Base-by-base conservation (phyloP, 1,139 yeast genomes). In the Pneumocystis canis region DNA sequence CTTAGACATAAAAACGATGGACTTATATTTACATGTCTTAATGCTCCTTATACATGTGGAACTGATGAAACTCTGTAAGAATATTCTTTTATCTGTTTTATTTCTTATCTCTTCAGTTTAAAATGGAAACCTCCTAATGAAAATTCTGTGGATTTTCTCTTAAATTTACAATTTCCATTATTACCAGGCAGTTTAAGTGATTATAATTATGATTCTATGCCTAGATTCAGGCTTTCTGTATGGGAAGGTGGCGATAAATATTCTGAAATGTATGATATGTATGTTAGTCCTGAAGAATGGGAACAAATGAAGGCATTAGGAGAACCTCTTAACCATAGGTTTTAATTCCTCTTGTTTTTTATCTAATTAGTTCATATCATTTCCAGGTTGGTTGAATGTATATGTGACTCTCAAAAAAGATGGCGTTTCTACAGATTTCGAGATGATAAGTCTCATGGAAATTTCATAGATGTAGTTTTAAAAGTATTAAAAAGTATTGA, bases 51-150 rank as follows among this genome's bases (percentile, higher is more conserved):
- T 74, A 80, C 82, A 3, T 83, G 84, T 68, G 97, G 97, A 14
- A 90, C 97, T 0, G 97, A 92, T 72, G 80, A 82, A 3, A 82
- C 74, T 41, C 74, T 76, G 60, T 57, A 57, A 35, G 25, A 20
- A 25, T 37, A 63, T 40, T 41, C 57, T n/a, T 56, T 56, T 54
- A 5, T 47, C 3, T 25, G 3, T 40, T 47, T 25, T 25, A 20
- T 2, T 20, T 73, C 87, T 60, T 20, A 20, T 35, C 20, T 35
- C 25, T 57, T 35, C 9, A 75, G 94, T 63, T 59, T 65, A 35
- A 94, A 94, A 73, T 94, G 99, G 99, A 94, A 94, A 70, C 97
- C 98, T 0, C 89, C 95, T 9, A 87, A 88, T 66, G 98, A 92
- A 73, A 94, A 94, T 70, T 85, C 97, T 0, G 81, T 94, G 41